phyloP scores from a whole-genome alignment of 352 stramenopile genomes.

The Saprolegnia diclina region DNA sequence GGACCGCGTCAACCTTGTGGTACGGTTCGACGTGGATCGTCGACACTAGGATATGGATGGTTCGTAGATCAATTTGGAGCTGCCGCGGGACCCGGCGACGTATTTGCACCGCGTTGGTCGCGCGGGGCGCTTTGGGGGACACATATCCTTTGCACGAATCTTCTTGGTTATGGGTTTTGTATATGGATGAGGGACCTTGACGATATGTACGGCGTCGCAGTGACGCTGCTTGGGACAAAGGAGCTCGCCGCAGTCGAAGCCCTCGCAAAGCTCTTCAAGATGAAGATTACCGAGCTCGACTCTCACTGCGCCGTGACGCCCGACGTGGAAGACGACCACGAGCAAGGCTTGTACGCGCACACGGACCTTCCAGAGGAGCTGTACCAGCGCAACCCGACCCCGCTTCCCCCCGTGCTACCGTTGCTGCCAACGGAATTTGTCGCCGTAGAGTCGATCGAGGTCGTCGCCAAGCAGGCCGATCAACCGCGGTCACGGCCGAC shows the following conservation, averaged over 20 bases:
- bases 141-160: slow-evolving; percentile 44
- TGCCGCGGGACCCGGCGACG: slow-evolving; percentile 63
- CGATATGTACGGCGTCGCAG: slow-evolving; percentile 45
- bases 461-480: too few species aligned
- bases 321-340: slow-evolving; percentile 35
- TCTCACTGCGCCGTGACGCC: slow-evolving; percentile 33
- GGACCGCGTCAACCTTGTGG: slow-evolving; percentile 72
- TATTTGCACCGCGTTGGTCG: slow-evolving; percentile 74
- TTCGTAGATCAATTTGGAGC: slow-evolving; percentile 57
- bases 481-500: too few species aligned
- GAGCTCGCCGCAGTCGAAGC: slow-evolving; percentile 53
- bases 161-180: neutral
- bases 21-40: slow-evolving; percentile 18
- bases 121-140: slow-evolving; percentile 65
- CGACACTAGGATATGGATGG: neutral
- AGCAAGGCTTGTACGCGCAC: neutral
- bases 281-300: slow-evolving; percentile 49
- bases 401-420: neutral
- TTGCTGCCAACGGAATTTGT: too few species aligned
- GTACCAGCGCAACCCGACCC: neutral
- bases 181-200: slow-evolving; percentile 7
- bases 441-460: too few species aligned
- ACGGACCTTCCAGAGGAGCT: slow-evolving; percentile 1
- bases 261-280: slow-evolving; percentile 62
- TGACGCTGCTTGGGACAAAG: slow-evolving; percentile 46